Evolutionary conservation across 108 stramenopile species (phyloP), one percentile per base, ranked within the genome.

Genomic region (Discostella stelligeroides): DNA sequence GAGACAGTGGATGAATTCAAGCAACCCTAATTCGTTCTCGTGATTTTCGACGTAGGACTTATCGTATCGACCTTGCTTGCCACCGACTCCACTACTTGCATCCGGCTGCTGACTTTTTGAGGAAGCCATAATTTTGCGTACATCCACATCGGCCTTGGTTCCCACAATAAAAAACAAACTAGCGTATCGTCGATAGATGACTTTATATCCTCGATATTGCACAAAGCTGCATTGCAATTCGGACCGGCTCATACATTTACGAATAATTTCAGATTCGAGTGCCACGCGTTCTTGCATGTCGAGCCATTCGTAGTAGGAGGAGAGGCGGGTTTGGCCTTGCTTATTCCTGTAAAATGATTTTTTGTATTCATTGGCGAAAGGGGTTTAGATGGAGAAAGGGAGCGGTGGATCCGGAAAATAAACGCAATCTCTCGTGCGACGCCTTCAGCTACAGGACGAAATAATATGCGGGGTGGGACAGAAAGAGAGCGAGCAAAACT

Each of bases 101-200:
- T 58, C 34, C 53, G 53, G 13, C 28, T 23, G 25, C 14, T 12
- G 15, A 23, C 6, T 34, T 7, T 24, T 20, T 18, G 58, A 2
- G 5, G 58, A 29, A 50, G 34, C 34, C 3, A 34, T 34, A 34
- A 25, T 11, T 34, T 70, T 68, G 48, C 84, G 57, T 21, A 66
- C 75, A 43, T 86, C 87, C 24, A 87, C 21, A 65, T 94, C 94
- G 21, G 91, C 88, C 65, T 94, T 92, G 12, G 89, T 92, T 21
- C 97, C 97, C 21, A 98, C 94, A 79, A 98, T 98, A 84, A 98
- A 98, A 80, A 95, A 98, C 5, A 97, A 84, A 66, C 89, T 92
- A 25, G 96, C 96, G 70, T 98, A 98, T 43, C 97, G 78, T 18
- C 95, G 81, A 72, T 98, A 98, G 48, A 97, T 90, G 7, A 97